phyloP scores from a whole-genome alignment of 192 early-diverging fungal species.

The Coemansia sp. region DNA sequence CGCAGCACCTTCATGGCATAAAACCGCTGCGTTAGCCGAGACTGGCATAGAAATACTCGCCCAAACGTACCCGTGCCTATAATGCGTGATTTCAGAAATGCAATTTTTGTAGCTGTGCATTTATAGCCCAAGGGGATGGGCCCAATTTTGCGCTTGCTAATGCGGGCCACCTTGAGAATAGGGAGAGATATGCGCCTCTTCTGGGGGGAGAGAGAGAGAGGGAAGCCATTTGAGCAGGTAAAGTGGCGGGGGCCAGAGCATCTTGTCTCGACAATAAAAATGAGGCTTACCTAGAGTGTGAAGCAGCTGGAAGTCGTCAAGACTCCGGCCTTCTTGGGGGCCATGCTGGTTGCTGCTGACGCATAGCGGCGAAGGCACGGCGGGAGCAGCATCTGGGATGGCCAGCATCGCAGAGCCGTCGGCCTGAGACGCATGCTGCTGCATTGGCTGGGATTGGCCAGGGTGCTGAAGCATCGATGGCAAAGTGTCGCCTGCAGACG shows the following conservation, averaged over 20 bases:
- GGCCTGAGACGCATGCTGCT: background rate
- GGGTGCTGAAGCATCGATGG: conserved; percentile 2
- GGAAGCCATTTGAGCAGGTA: too few species aligned
- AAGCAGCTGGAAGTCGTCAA: conserved; percentile 50
- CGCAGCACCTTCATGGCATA: conserved; percentile 87
- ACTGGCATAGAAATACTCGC: conserved; percentile 85
- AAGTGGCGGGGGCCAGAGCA: too few species aligned
- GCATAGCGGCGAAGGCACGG: background rate
- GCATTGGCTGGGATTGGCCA: conserved; percentile 7
- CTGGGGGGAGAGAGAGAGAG: too few species aligned
- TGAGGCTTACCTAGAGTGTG: conserved; percentile 46
- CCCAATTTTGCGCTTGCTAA: too few species aligned
- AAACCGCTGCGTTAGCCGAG: conserved; percentile 62
- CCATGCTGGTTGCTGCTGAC: background rate
- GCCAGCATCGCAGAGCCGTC: conserved; percentile 1
- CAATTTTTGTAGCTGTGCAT: too few species aligned
- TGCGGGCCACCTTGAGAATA: too few species aligned
- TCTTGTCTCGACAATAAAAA: background rate
- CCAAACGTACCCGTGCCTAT: conserved; percentile 98
- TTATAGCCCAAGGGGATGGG: too few species aligned
- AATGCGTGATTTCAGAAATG: background rate
- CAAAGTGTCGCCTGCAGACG: background rate
- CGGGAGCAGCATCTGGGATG: background rate
- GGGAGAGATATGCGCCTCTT: too few species aligned
- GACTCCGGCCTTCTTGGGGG: conserved; percentile 38